These are phyloP conservation scores for Colletotrichum sp. DNA, from an alignment of 2,329 filamentous ascomycete species.

Conservation along the genomic window DNA sequence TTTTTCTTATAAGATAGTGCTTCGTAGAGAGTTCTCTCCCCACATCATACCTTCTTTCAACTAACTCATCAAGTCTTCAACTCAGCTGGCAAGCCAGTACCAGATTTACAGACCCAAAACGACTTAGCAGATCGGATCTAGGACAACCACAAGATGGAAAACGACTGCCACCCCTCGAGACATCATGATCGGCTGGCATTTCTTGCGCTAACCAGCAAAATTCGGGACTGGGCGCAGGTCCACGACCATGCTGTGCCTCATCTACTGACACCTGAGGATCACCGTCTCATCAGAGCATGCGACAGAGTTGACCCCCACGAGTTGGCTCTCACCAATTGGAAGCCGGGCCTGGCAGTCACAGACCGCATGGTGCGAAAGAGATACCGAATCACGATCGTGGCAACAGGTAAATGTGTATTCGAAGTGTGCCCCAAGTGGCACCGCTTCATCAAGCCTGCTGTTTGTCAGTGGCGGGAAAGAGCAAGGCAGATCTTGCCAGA, in stretches of 20 bases:
- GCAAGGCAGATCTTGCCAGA: neutral
- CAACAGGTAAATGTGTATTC: neutral
- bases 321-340: neutral
- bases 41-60: neutral
- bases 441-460: neutral
- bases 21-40: neutral
- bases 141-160: neutral
- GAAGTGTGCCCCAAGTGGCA: neutral
- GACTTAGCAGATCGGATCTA: neutral
- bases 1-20: neutral
- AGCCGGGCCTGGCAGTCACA: neutral
- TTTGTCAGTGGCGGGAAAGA: neutral
- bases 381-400: neutral
- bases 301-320: neutral
- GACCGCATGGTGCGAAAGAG: neutral
- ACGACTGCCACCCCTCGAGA: neutral
- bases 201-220: neutral
- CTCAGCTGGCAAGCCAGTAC: neutral
- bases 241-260: neutral
- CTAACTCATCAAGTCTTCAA: neutral
- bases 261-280: neutral
- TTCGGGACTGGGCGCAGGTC: neutral
- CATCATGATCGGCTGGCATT: neutral
- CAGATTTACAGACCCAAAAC: neutral
- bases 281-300: neutral